phyloP scores from a whole-genome alignment of 108 stramenopile species.

The Discostella pseudostelligera region DNA sequence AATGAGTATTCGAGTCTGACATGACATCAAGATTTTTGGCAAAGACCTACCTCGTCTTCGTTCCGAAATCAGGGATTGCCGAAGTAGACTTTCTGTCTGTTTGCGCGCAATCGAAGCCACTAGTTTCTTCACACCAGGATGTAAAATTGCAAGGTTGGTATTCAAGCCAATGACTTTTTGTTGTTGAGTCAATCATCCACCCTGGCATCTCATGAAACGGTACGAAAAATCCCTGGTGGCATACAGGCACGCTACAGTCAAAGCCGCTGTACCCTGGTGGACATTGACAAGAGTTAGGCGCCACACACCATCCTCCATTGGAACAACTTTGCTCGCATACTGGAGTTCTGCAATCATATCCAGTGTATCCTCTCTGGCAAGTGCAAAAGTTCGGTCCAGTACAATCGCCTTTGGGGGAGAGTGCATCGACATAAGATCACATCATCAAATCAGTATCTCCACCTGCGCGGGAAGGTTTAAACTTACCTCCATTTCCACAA shows the following conservation, averaged over 20 bases:
- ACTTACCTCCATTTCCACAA: slow-evolving; percentile 83
- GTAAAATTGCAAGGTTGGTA: slow-evolving; percentile 67
- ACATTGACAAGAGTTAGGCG: slow-evolving; percentile 84
- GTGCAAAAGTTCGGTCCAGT: slow-evolving; percentile 70
- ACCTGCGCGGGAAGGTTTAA: neutral
- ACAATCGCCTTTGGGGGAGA: slow-evolving; percentile 52
- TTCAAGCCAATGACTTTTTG: slow-evolving; percentile 41
- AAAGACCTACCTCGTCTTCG: slow-evolving; percentile 18
- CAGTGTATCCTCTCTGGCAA: slow-evolving; percentile 74
- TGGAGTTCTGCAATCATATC: slow-evolving; percentile 75
- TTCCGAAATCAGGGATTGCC: slow-evolving; percentile 34
- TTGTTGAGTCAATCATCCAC: neutral
- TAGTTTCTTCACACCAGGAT: slow-evolving; percentile 76
- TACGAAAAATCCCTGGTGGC: slow-evolving; percentile 76
- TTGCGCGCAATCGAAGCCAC: slow-evolving; percentile 79
- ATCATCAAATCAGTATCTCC: neutral
- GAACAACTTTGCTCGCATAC: slow-evolving; percentile 67
- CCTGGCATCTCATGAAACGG: slow-evolving; percentile 34
- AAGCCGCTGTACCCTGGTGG: slow-evolving; percentile 70
- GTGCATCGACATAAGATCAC: neutral
- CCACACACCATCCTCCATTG: slow-evolving; percentile 77
- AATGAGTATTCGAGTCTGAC: neutral
- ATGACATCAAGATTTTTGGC: neutral
- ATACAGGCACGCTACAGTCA: slow-evolving; percentile 83
- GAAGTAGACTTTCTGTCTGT: slow-evolving; percentile 10